phyloP scores from a whole-genome alignment of 148 eudicot species.

The Gaultheria prostrata region DNA sequence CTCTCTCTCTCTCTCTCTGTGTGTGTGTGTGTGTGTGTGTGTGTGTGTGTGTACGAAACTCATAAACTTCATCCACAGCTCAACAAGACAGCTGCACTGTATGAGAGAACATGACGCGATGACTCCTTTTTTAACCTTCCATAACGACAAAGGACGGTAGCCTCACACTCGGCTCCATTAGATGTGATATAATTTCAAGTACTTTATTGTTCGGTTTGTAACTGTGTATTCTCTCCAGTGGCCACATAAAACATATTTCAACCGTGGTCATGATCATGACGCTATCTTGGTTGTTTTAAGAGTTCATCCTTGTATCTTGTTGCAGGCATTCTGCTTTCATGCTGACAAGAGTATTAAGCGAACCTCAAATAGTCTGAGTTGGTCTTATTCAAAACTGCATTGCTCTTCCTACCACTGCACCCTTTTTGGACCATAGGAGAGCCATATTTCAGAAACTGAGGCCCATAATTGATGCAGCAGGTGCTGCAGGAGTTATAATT shows the following conservation, averaged over 20 bases:
- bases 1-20: too few species aligned
- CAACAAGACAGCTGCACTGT: not conserved
- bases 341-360: conserved; percentile 76
- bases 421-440: conserved; percentile 59
- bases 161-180: not conserved
- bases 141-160: not conserved
- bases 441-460: conserved; percentile 78
- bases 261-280: too few species aligned
- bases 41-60: too few species aligned
- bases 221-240: too few species aligned
- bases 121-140: not conserved
- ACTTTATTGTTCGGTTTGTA: not conserved
- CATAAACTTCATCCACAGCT: too few species aligned
- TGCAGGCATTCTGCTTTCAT: conserved; percentile 68
- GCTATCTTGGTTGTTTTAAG: not conserved
- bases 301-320: too few species aligned
- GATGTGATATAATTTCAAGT: not conserved
- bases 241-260: not conserved
- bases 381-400: conserved; percentile 87
- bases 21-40: too few species aligned
- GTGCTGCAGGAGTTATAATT: conserved; percentile 81
- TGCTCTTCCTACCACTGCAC: conserved; percentile 70
- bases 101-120: not conserved
- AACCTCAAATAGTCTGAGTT: conserved; percentile 74
- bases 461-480: conserved; percentile 89